Conservation (phyloP, 192 early-diverging fungal species). For the Diversispora eburnea region DNA sequence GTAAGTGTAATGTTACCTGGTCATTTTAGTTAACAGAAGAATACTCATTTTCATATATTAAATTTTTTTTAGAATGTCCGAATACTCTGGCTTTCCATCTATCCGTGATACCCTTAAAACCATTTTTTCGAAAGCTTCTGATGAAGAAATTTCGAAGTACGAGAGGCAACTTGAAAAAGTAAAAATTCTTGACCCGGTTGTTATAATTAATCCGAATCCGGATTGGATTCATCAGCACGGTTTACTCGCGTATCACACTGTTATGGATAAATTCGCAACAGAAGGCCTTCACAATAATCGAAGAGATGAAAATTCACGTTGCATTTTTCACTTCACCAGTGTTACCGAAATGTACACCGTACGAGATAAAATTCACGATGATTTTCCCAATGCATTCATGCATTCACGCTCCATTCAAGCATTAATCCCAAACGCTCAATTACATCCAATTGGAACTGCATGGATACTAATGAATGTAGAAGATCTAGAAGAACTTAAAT, state of each 20-base stretch:
- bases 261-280: constrained; percentile 18
- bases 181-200: not conserved
- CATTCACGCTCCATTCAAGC: too few species aligned
- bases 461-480: too few species aligned
- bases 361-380: not conserved
- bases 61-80: constrained; percentile 1
- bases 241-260: not conserved
- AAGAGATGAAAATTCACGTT: constrained; percentile 13
- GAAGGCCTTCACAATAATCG: not conserved
- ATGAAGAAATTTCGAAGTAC: not conserved
- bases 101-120: not conserved
- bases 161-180: not conserved
- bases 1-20: too few species aligned
- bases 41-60: not conserved
- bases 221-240: constrained; percentile 15
- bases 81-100: not conserved
- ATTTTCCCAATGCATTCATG: too few species aligned
- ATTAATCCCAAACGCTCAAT: too few species aligned
- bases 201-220: too few species aligned
- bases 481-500: too few species aligned
- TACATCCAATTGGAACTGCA: too few species aligned
- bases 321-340: not conserved
- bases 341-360: not conserved
- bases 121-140: constrained; percentile 10
- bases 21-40: constrained; percentile 4